These are phyloP conservation scores for Saccharomyces kudriavzevii DNA, from an alignment of 805 yeast genomes.

Conservation along the genomic window DNA sequence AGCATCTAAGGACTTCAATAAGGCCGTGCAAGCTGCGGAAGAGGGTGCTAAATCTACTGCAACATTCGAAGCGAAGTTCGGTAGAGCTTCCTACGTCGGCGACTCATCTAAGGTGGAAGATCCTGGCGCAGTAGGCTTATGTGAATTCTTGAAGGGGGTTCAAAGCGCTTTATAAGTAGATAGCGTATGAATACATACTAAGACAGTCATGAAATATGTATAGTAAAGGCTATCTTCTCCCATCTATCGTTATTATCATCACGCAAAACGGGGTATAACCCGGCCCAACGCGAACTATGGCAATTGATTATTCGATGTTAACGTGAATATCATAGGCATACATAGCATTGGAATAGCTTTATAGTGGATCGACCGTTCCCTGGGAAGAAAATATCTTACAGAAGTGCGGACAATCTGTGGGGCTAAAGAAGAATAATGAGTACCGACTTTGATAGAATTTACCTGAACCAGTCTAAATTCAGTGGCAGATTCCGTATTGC, in stretches of 20 bases:
- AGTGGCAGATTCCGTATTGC: constrained; percentile 92
- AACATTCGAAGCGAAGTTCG: constrained; percentile 73
- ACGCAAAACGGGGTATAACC: neutral
- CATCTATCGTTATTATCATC: neutral
- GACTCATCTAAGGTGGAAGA: constrained; percentile 69
- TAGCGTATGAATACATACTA: neutral
- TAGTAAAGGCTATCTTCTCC: neutral
- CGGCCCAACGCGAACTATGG: neutral
- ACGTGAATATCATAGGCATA: neutral
- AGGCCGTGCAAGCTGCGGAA: constrained; percentile 62
- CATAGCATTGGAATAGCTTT: neutral
- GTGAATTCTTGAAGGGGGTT: constrained; percentile 40
- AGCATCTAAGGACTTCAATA: constrained; percentile 41
- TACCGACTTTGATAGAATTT: constrained; percentile 83
- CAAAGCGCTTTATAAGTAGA: constrained; percentile 13
- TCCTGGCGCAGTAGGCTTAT: constrained; percentile 90
- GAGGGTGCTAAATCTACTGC: constrained; percentile 73
- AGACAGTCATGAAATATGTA: neutral
- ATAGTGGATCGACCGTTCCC: neutral
- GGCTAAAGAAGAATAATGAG: constrained; percentile 18
- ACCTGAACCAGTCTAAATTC: constrained; percentile 73
- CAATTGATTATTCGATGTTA: neutral
- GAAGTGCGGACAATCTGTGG: neutral
- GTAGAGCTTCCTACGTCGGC: constrained; percentile 89
- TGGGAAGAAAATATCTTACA: neutral